Percentiles rank a stretch among this genome's conserved stretches.
Evolutionary conservation across 2,329 filamentous ascomycete species (phyloP).

Genomic region (Cyclaneusma minus): DNA sequence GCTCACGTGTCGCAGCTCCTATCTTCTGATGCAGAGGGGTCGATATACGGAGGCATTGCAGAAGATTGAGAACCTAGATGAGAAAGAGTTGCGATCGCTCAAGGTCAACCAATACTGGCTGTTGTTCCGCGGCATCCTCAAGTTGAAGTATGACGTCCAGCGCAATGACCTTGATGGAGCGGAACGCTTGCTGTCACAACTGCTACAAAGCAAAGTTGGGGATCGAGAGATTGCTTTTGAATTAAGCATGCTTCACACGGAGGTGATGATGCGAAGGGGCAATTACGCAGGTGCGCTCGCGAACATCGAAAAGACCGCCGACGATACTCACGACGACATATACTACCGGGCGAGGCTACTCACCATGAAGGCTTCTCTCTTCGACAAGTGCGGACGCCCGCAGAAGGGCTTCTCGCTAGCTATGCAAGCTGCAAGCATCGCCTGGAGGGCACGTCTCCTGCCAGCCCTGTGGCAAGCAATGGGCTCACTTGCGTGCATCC

Average conservation of each 20-base stretch:
- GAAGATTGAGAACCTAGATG: slow-evolving; percentile 42
- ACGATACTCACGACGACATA: slow-evolving; percentile 40
- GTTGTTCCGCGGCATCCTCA: slow-evolving; percentile 50
- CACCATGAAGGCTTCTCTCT: slow-evolving; percentile 43
- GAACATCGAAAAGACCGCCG: slow-evolving; percentile 34
- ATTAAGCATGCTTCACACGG: slow-evolving; percentile 41
- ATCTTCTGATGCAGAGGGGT: slow-evolving; percentile 49
- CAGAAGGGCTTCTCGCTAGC: slow-evolving; percentile 51
- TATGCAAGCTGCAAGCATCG: slow-evolving; percentile 46
- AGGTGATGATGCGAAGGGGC: slow-evolving; percentile 37
- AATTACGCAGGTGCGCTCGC: slow-evolving; percentile 36
- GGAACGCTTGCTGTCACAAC: slow-evolving; percentile 37
- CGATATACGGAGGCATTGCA: slow-evolving; percentile 53
- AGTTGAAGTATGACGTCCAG: slow-evolving; percentile 46
- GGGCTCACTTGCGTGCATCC: slow-evolving; percentile 35
- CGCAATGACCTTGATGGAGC: slow-evolving; percentile 39
- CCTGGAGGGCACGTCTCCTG: slow-evolving; percentile 40
- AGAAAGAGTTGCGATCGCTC: slow-evolving; percentile 50
- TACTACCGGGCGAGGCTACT: slow-evolving; percentile 44
- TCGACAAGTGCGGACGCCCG: slow-evolving; percentile 40
- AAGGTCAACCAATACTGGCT: slow-evolving; percentile 64
- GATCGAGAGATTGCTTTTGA: slow-evolving; percentile 45
- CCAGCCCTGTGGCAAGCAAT: slow-evolving; percentile 46
- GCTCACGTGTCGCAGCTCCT: slow-evolving; percentile 55
- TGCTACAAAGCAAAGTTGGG: slow-evolving; percentile 23